These are phyloP conservation scores for Schizopora paradoxa DNA, from an alignment of 1,284 basidiomycete genomes.

Conservation along the genomic window DNA sequence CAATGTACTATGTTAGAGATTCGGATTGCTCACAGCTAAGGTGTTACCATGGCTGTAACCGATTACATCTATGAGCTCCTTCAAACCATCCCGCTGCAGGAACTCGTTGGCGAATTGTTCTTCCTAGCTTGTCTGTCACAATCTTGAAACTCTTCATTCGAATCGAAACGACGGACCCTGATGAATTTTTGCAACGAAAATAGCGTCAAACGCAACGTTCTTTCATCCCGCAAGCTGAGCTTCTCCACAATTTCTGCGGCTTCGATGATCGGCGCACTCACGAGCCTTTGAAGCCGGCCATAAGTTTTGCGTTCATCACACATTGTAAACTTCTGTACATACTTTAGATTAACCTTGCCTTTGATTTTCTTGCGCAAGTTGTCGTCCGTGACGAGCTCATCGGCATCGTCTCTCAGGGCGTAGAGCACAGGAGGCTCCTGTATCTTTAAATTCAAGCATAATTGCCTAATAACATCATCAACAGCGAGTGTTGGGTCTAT, in stretches of 20 bases:
- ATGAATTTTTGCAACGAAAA: conserved; percentile 85
- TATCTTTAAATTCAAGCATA: conserved; percentile 77
- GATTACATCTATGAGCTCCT: conserved; percentile 72
- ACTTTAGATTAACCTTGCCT: conserved; percentile 77
- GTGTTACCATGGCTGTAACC: conserved; percentile 73
- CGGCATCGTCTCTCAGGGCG: conserved; percentile 82
- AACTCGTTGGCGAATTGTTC: conserved; percentile 87
- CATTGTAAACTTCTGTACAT: conserved; percentile 27
- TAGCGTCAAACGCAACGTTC: conserved; percentile 59
- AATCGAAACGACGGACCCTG: conserved; percentile 39
- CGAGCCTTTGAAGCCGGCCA: conserved; percentile 45
- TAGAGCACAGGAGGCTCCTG: conserved; percentile 78
- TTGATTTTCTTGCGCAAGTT: conserved; percentile 81
- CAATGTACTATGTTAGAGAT: conserved; percentile 17
- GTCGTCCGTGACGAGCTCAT: conserved; percentile 88
- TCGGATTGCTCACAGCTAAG: conserved; percentile 57
- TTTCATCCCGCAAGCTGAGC: conserved; percentile 58
- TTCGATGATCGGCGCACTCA: conserved; percentile 77
- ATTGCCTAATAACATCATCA: conserved; percentile 73
- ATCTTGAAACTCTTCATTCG: background rate
- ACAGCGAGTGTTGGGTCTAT: conserved; percentile 77
- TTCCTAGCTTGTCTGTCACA: conserved; percentile 47
- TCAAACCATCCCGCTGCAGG: conserved; percentile 70
- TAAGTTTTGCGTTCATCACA: background rate
- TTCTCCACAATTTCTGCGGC: conserved; percentile 77